A percentile compares a stretch with the other conserved stretches of the same genome.
Conservation (phyloP, 192 early-diverging fungal species). For the Coemansia furcata region DNA sequence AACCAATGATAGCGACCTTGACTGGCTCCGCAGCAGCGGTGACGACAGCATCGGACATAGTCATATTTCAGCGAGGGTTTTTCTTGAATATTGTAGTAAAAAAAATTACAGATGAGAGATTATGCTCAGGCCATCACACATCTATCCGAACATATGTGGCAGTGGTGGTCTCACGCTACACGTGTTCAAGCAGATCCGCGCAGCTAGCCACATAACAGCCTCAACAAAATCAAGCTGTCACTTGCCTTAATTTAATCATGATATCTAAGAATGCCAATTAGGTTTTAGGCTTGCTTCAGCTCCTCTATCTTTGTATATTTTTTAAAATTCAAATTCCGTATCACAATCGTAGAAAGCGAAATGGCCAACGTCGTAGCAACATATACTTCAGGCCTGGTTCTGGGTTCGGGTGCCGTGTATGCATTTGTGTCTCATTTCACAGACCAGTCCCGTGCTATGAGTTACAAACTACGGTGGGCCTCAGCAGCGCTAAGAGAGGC, state of each 20-base stretch:
- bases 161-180: neutral
- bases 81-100: neutral
- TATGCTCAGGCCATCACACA: neutral
- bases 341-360: neutral
- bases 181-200: neutral
- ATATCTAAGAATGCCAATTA: too few species aligned
- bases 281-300: neutral
- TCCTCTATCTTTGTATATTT: neutral
- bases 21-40: neutral
- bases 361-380: conserved; percentile 49
- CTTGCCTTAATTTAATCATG: neutral
- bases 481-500: conserved; percentile 23
- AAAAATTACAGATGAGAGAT: neutral
- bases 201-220: neutral
- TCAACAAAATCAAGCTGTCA: neutral
- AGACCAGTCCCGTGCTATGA: conserved; percentile 28
- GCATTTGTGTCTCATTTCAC: conserved; percentile 38
- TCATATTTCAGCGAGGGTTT: neutral
- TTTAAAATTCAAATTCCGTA: neutral
- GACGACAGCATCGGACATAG: neutral
- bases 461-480: conserved; percentile 32
- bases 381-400: conserved; percentile 44
- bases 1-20: conserved; percentile 21
- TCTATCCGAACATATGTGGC: neutral
- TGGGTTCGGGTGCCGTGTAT: conserved; percentile 40